These are phyloP conservation scores for Kwoniella shivajii DNA, from an alignment of 1,284 basidiomycete genomes.

Conservation along the genomic window DNA sequence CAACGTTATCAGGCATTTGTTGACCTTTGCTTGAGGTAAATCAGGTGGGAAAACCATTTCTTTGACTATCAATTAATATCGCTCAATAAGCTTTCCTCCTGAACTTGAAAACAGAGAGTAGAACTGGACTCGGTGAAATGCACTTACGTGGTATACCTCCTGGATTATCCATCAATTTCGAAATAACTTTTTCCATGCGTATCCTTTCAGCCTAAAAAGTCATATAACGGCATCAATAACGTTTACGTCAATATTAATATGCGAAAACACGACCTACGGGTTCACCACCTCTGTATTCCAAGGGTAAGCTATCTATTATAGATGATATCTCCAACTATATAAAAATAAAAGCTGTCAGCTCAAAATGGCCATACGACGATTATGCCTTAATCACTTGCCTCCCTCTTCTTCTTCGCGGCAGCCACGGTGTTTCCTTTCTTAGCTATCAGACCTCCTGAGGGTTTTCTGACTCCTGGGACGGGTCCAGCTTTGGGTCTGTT, in stretches of 20 bases:
- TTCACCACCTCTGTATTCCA: slow-evolving; percentile 88
- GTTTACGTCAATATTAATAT: background rate
- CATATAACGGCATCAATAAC: background rate
- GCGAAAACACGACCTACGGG: slow-evolving; percentile 60
- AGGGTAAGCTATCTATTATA: slow-evolving; percentile 74
- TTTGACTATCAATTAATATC: slow-evolving; percentile 59
- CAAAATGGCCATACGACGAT: background rate
- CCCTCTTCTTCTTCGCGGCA: slow-evolving; percentile 77
- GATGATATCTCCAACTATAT: slow-evolving; percentile 62
- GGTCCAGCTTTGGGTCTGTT: slow-evolving; percentile 20
- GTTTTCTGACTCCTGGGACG: slow-evolving; percentile 2
- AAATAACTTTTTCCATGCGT: slow-evolving; percentile 70
- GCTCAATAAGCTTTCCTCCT: background rate
- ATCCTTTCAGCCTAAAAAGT: slow-evolving; percentile 65
- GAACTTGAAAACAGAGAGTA: background rate
- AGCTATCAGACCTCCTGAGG: slow-evolving; percentile 10
- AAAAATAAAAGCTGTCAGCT: slow-evolving; percentile 10
- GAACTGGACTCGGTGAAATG: background rate
- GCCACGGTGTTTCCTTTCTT: slow-evolving; percentile 25
- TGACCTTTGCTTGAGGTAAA: slow-evolving; percentile 81
- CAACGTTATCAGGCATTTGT: slow-evolving; percentile 88
- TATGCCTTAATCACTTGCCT: slow-evolving; percentile 54
- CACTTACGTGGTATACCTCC: slow-evolving; percentile 40
- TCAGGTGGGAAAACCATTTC: slow-evolving; percentile 80
- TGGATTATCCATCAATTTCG: slow-evolving; percentile 45